A percentile compares a stretch with the other conserved stretches of the same genome.
Evolutionary conservation across 306 rosid species (phyloP).

Genomic region (Castanea mollissima): DNA sequence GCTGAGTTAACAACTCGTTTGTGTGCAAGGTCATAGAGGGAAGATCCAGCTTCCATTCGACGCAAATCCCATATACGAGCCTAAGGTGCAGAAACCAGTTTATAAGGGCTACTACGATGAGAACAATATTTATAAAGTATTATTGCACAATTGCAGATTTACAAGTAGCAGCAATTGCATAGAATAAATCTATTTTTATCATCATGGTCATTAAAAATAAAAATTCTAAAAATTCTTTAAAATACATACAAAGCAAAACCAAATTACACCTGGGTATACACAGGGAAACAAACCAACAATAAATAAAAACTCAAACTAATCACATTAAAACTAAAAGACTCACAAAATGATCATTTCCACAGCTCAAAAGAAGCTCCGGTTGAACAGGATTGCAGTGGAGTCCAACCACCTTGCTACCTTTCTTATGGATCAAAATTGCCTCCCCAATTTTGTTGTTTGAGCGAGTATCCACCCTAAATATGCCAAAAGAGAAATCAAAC

Average conservation of each 20-base stretch:
- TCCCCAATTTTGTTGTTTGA: slow-evolving; percentile 55
- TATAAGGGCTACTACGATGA: slow-evolving; percentile 9
- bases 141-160: background rate
- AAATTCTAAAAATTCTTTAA: background rate
- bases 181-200: background rate
- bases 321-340: slow-evolving; percentile 31
- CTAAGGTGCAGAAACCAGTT: slow-evolving; percentile 38
- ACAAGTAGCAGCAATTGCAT: background rate
- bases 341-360: slow-evolving; percentile 95
- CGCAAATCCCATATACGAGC: slow-evolving; percentile 98
- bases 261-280: background rate
- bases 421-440: slow-evolving; percentile 84
- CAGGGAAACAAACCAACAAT: background rate
- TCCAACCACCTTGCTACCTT: slow-evolving; percentile 81
- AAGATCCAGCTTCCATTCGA: slow-evolving; percentile 59
- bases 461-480: slow-evolving; percentile 73
- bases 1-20: slow-evolving; percentile 92
- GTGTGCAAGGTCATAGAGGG: slow-evolving; percentile 57
- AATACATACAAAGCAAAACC: background rate
- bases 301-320: background rate
- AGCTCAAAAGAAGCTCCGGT: slow-evolving; percentile 86
- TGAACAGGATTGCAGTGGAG: slow-evolving; percentile 92
- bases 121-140: background rate
- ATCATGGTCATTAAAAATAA: no score
- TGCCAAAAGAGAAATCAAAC: slow-evolving; percentile 5